Conservation (phyloP, 805 yeast genomes). For the Starmerella potacharoeniae region DNA sequence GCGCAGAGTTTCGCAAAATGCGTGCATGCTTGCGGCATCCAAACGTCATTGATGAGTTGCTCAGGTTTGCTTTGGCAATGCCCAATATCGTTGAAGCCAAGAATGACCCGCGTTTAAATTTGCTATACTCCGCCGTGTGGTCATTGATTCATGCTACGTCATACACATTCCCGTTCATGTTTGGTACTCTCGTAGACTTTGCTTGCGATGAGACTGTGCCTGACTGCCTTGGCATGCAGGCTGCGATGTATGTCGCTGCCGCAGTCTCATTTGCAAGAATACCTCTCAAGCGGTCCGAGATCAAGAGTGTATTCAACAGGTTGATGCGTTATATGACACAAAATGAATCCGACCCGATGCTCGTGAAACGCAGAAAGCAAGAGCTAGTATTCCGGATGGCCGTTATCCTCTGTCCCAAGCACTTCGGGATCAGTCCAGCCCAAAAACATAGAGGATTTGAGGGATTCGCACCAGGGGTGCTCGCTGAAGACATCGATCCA, state of each 20-base stretch:
- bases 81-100: neutral
- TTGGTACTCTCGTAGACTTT: neutral
- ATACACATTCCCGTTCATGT: constrained; percentile 11
- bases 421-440: neutral
- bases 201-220: constrained; percentile 1
- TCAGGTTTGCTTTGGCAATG: neutral
- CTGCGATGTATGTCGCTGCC: constrained; percentile 3
- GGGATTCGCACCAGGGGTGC: too few relatives aligned
- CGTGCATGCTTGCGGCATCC: neutral
- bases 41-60: neutral
- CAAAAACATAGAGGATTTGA: too few relatives aligned
- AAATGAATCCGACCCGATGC: neutral
- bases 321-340: neutral
- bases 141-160: neutral
- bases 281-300: neutral
- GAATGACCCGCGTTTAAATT: neutral
- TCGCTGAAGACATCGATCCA: neutral
- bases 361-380: neutral
- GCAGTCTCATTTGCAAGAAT: neutral
- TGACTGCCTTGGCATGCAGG: constrained; percentile 1
- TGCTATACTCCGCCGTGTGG: constrained; percentile 11
- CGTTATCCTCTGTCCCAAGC: neutral
- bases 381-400: constrained; percentile 1
- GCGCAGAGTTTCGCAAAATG: neutral
- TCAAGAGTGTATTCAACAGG: neutral